Conservation (phyloP, 805 yeast genomes). For the Clavispora vitiphila region DNA sequence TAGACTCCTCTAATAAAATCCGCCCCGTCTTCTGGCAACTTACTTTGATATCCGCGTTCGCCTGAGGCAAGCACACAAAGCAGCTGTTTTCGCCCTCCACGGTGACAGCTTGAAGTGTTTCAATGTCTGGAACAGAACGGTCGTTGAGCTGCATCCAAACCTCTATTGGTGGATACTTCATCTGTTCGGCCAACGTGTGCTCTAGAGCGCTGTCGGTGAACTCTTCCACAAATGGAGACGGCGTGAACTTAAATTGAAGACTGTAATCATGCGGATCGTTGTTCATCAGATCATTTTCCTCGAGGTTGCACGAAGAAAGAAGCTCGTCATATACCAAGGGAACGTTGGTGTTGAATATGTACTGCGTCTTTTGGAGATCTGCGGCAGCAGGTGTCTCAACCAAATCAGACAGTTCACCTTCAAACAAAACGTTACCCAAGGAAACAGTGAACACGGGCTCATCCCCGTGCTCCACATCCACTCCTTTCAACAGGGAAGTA, state of each 20-base stretch:
- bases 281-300: conserved; percentile 6
- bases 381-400: not conserved
- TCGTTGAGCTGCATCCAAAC: conserved; percentile 46
- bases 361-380: conserved; percentile 1
- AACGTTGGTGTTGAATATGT: conserved; percentile 30
- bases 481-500: conserved; percentile 19
- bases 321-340: conserved; percentile 29
- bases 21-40: conserved; percentile 35
- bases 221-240: conserved; percentile 33
- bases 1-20: conserved; percentile 18
- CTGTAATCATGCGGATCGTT: conserved; percentile 26
- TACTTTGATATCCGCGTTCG: conserved; percentile 41
- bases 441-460: conserved; percentile 31
- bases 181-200: conserved; percentile 12
- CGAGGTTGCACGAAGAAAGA: conserved; percentile 11
- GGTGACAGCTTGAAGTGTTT: conserved; percentile 37
- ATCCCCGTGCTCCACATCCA: conserved; percentile 13
- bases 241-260: conserved; percentile 43
- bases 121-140: conserved; percentile 32
- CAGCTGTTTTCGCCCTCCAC: conserved; percentile 42
- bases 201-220: conserved; percentile 2
- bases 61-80: conserved; percentile 38
- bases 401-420: conserved; percentile 7
- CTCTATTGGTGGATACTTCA: conserved; percentile 49
- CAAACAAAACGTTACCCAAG: conserved; percentile 36